phyloP scores from a whole-genome alignment of 1,284 basidiomycete genomes.

The Fistulinella cinereoalba region DNA sequence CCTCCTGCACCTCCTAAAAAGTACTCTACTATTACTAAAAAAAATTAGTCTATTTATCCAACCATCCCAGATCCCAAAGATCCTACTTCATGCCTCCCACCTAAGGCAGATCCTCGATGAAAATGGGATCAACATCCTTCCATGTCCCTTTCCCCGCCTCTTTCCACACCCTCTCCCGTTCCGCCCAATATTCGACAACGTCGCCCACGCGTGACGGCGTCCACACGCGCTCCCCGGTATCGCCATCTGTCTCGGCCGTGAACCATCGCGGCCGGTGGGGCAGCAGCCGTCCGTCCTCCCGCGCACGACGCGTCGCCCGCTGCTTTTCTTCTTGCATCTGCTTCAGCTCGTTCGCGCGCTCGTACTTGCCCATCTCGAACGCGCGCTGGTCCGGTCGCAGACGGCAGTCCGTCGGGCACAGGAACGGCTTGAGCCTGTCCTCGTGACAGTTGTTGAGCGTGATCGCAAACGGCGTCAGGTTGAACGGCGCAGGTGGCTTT shows the following conservation, averaged over 20 bases:
- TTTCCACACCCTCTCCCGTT: slow-evolving; percentile 68
- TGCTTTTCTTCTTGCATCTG: slow-evolving; percentile 86
- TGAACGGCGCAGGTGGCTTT: slow-evolving; percentile 85
- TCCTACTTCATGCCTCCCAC: no score
- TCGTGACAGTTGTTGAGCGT: slow-evolving; percentile 83
- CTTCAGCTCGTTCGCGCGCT: slow-evolving; percentile 88
- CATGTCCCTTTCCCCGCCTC: slow-evolving; percentile 43
- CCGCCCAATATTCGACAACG: slow-evolving; percentile 79
- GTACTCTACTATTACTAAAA: not conserved
- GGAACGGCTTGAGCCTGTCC: slow-evolving; percentile 64
- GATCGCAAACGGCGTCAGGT: slow-evolving; percentile 93
- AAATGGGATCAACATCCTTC: slow-evolving; percentile 77
- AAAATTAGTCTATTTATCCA: not conserved
- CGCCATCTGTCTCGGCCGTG: slow-evolving; percentile 68
- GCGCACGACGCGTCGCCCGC: slow-evolving; percentile 68
- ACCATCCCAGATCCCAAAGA: no score
- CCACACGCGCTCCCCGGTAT: slow-evolving; percentile 89
- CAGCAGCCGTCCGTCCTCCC: slow-evolving; percentile 75
- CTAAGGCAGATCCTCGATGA: slow-evolving; percentile 53
- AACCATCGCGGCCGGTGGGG: slow-evolving; percentile 88
- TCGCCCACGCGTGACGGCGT: slow-evolving; percentile 55
- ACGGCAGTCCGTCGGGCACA: slow-evolving; percentile 93
- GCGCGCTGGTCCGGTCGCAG: slow-evolving; percentile 92
- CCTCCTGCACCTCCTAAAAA: no score
- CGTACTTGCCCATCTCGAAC: slow-evolving; percentile 92